These are phyloP conservation scores for Podila horticola DNA, from an alignment of 192 early-diverging fungal genomes.

Conservation along the genomic window DNA sequence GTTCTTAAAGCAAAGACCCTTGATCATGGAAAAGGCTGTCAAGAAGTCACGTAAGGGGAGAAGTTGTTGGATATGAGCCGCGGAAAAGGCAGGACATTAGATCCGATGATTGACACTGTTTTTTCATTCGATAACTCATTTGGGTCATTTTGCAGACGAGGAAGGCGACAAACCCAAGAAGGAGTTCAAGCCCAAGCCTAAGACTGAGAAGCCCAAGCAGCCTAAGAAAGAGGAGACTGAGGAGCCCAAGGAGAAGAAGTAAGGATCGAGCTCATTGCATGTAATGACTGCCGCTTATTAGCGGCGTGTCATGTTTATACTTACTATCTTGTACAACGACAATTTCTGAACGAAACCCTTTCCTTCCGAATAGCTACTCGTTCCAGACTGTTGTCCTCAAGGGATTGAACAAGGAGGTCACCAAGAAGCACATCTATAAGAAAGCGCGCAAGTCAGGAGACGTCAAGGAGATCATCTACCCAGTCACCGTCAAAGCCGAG, in stretches of 20 bases:
- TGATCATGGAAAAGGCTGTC: conserved; percentile 86
- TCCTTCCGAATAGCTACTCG: conserved; percentile 47
- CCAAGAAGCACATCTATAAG: conserved; percentile 82
- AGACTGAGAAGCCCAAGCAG: conserved; percentile 52
- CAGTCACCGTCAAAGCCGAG: conserved; percentile 50
- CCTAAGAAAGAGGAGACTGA: conserved; percentile 21
- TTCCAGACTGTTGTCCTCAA: conserved; percentile 65
- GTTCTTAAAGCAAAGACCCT: conserved; percentile 74
- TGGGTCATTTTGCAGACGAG: conserved; percentile 12
- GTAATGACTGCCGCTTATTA: not conserved
- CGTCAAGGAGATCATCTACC: conserved; percentile 73
- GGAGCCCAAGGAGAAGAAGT: conserved; percentile 54
- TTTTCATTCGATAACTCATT: not conserved
- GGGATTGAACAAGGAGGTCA: conserved; percentile 64
- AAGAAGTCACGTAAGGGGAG: conserved; percentile 52
- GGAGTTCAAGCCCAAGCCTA: conserved; percentile 39
- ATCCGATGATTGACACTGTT: not conserved
- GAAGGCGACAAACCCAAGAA: conserved; percentile 33
- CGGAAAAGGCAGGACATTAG: not conserved
- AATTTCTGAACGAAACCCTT: conserved; percentile 9
- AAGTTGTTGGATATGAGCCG: no score
- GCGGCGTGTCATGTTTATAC: not conserved
- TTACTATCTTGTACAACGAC: not conserved
- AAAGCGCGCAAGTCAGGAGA: conserved; percentile 70
- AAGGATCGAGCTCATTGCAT: conserved; percentile 8